Conservation (phyloP, 768 basidiomycete genomes). For the Amanita rubescens region DNA sequence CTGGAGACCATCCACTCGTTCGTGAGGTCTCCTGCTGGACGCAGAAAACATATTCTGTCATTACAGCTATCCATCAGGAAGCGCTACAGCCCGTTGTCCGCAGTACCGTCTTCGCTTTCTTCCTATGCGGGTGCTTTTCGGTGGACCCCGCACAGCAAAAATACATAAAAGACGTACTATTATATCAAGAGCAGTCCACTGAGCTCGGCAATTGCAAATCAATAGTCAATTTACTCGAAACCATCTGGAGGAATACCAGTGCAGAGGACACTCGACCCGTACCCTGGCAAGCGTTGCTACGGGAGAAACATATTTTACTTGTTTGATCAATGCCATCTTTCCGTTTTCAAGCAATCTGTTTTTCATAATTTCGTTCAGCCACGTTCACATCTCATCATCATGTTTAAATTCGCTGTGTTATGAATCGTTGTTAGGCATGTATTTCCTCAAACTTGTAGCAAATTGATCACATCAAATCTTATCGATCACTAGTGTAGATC, state of each 20-base stretch:
- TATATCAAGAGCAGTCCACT: conserved; percentile 45
- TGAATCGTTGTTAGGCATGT: background rate
- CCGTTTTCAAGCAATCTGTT: background rate
- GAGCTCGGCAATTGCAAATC: conserved; percentile 60
- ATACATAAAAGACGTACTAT: conserved; percentile 31
- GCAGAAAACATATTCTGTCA: conserved; percentile 26
- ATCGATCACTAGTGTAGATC: background rate
- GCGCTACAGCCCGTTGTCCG: conserved; percentile 49
- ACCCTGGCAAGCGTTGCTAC: conserved; percentile 56
- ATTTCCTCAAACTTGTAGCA: background rate
- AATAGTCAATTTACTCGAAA: conserved; percentile 43
- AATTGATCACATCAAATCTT: background rate
- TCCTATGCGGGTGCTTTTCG: conserved; percentile 65
- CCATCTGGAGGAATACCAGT: conserved; percentile 45
- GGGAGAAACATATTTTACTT: conserved; percentile 45
- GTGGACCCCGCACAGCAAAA: conserved; percentile 36
- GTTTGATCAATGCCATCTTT: conserved; percentile 31
- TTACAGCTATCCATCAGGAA: conserved; percentile 6
- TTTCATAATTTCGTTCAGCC: background rate
- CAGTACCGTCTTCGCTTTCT: conserved; percentile 74
- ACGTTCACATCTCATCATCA: background rate
- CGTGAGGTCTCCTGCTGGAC: conserved; percentile 54
- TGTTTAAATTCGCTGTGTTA: conserved; percentile 1
- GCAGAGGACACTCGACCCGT: conserved; percentile 29
- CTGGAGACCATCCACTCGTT: conserved; percentile 61